A percentile compares a stretch with the other conserved stretches of the same genome.
phyloP scores from a whole-genome alignment of 495 filamentous ascomycete genomes.

The Daldinia concentrica region DNA sequence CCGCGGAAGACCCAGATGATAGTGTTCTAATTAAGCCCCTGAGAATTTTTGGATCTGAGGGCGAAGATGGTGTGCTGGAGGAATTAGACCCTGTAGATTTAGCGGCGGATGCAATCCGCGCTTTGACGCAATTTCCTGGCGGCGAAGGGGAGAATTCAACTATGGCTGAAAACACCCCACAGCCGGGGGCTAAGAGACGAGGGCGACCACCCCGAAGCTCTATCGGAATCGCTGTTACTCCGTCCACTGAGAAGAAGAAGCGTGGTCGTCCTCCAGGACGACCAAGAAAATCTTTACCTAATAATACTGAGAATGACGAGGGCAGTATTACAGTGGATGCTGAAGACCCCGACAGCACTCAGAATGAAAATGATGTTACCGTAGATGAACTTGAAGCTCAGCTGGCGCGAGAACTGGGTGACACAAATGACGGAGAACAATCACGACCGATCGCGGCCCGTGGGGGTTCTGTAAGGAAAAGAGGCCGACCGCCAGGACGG shows the following conservation, averaged over 20 bases:
- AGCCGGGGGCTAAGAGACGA: slow-evolving; percentile 32
- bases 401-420: slow-evolving; percentile 33
- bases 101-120: slow-evolving; percentile 47
- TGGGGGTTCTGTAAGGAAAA: slow-evolving; percentile 21
- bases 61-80: slow-evolving; percentile 18
- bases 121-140: slow-evolving; percentile 34
- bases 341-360: slow-evolving; percentile 15
- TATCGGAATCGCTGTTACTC: slow-evolving; percentile 13
- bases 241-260: slow-evolving; percentile 39
- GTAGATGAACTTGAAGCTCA: slow-evolving; percentile 45
- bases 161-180: slow-evolving; percentile 22
- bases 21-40: slow-evolving; percentile 40
- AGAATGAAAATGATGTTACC: slow-evolving; percentile 30
- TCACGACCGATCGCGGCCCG: slow-evolving; percentile 14
- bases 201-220: slow-evolving; percentile 42
- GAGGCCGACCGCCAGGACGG: slow-evolving; percentile 34
- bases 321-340: slow-evolving; percentile 19
- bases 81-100: slow-evolving; percentile 51
- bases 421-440: slow-evolving; percentile 12
- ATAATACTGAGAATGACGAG: slow-evolving; percentile 29
- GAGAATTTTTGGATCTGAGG: slow-evolving; percentile 19
- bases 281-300: slow-evolving; percentile 37
- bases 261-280: slow-evolving; percentile 43
- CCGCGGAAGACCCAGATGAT: slow-evolving; percentile 52
- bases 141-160: not conserved